phyloP scores from a whole-genome alignment of 2,329 filamentous ascomycete species.

The Talaromyces sp. region DNA sequence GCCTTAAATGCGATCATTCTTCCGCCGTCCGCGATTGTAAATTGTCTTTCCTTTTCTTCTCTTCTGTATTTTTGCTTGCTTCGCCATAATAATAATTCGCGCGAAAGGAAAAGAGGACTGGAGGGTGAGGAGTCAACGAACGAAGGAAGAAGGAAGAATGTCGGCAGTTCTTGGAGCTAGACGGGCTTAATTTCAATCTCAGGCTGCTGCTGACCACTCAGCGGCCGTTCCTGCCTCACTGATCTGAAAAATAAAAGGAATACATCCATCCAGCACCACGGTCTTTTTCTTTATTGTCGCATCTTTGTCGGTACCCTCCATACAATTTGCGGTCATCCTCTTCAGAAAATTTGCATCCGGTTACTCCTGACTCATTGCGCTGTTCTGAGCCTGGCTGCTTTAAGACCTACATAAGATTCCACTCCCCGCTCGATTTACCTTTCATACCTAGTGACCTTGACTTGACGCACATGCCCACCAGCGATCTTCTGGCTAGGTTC shows the following conservation, averaged over 20 bases:
- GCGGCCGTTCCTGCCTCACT: conserved; percentile 1
- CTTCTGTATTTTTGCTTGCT: background rate
- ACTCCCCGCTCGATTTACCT: background rate
- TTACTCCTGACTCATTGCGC: background rate
- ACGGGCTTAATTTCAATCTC: conserved; percentile 2
- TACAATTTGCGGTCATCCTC: background rate
- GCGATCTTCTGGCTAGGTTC: background rate
- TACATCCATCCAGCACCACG: background rate
- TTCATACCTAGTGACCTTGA: background rate
- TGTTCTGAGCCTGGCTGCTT: background rate
- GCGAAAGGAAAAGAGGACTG: background rate
- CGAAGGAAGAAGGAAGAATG: background rate
- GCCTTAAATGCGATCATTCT: conserved; percentile 7
- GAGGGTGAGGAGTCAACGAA: background rate
- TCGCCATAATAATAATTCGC: background rate
- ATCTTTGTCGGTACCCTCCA: background rate
- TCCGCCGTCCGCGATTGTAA: background rate
- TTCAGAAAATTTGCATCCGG: background rate
- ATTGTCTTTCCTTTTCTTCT: background rate
- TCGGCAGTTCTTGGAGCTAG: background rate
- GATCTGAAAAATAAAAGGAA: background rate
- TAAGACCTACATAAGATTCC: background rate
- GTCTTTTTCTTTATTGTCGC: background rate
- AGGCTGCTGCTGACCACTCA: conserved; percentile 6
- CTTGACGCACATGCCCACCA: background rate